Evolutionary conservation across 306 rosid genomes (phyloP).

Genomic region (Citrullus colocynthis): DNA sequence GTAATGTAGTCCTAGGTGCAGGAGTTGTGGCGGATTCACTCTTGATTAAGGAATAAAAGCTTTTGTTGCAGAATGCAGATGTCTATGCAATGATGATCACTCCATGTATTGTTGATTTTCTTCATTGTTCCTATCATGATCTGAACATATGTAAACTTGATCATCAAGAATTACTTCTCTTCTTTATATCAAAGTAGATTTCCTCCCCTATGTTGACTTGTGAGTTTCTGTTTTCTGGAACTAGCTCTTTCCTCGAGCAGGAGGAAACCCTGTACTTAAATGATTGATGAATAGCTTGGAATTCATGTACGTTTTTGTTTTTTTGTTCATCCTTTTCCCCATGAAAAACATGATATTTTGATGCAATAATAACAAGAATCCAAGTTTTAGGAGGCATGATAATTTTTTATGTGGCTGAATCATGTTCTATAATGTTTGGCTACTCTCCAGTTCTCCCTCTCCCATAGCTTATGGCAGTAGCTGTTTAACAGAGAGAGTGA

Average conservation of each 20-base stretch:
- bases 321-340: background rate
- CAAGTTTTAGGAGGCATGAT: background rate
- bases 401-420: background rate
- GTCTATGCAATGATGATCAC: background rate
- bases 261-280: background rate
- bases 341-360: background rate
- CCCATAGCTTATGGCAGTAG: background rate
- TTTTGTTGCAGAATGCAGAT: background rate
- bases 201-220: background rate
- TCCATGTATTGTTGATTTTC: background rate
- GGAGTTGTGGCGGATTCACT: background rate
- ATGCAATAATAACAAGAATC: background rate
- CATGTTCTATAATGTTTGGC: background rate
- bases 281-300: conserved; percentile 3
- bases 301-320: too few relatives aligned
- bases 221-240: conserved; percentile 1
- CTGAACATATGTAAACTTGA: background rate
- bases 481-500: background rate
- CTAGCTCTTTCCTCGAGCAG: background rate
- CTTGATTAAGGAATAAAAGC: conserved; percentile 6
- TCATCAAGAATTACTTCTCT: conserved; percentile 5
- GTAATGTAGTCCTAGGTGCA: background rate
- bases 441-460: background rate
- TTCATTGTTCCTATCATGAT: background rate
- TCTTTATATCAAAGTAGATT: background rate